Evolutionary conservation across 495 filamentous ascomycete genomes (phyloP).

Genomic region (Trichoderma virens): DNA sequence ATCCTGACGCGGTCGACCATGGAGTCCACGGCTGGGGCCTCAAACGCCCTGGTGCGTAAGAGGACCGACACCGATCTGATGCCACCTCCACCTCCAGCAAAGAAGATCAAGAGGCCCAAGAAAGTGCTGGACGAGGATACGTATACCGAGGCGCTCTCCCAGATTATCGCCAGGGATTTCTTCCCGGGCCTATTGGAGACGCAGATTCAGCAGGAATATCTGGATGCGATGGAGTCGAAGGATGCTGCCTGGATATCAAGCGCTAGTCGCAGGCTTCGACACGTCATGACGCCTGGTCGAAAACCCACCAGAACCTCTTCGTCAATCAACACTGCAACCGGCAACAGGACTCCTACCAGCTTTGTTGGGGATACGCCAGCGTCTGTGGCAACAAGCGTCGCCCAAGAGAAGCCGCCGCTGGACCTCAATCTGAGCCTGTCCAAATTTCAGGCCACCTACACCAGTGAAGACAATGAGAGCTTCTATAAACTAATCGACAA

Average conservation of each 20-base stretch:
- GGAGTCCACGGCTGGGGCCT: slow-evolving; percentile 20
- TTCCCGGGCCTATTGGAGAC: slow-evolving; percentile 86
- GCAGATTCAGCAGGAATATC: slow-evolving; percentile 81
- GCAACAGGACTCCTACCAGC: slow-evolving; percentile 43
- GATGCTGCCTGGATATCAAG: slow-evolving; percentile 81
- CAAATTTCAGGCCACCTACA: slow-evolving; percentile 86
- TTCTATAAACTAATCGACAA: slow-evolving; percentile 90
- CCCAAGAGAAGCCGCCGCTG: slow-evolving; percentile 36
- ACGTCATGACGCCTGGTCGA: slow-evolving; percentile 71
- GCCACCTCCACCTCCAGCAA: slow-evolving; percentile 82
- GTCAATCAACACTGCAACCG: slow-evolving; percentile 21
- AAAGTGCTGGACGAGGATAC: slow-evolving; percentile 89
- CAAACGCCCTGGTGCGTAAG: slow-evolving; percentile 54
- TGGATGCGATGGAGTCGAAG: slow-evolving; percentile 79
- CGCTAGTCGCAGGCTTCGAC: slow-evolving; percentile 61
- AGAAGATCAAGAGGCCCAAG: slow-evolving; percentile 86
- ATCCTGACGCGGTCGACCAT: slow-evolving; percentile 16
- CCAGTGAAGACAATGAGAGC: slow-evolving; percentile 92
- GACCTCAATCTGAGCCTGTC: slow-evolving; percentile 76
- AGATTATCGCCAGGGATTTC: slow-evolving; percentile 95
- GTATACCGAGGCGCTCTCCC: slow-evolving; percentile 82
- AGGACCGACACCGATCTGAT: slow-evolving; percentile 66
- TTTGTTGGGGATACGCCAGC: slow-evolving; percentile 60
- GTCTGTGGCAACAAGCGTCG: slow-evolving; percentile 36
- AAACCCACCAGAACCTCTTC: slow-evolving; percentile 35